Percentiles rank a stretch among this genome's conserved stretches.
Evolutionary conservation across 495 filamentous ascomycete genomes (phyloP).

Genomic region (Penicilliopsis zonata): DNA sequence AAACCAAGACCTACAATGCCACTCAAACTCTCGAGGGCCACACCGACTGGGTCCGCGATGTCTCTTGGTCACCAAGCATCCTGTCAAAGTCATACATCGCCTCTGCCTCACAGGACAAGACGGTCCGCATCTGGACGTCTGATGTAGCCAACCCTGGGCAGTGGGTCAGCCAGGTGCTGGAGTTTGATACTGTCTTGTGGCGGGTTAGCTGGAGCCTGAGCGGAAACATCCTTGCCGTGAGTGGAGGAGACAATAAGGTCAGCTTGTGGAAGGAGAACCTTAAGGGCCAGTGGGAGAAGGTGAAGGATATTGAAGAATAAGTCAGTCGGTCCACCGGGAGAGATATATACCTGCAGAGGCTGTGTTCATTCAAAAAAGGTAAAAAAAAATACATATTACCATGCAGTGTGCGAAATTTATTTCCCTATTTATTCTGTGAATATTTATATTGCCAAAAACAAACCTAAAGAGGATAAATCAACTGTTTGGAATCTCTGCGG

Average conservation of each 20-base stretch:
- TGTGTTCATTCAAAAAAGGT: too few relatives aligned
- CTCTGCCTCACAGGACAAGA: slow-evolving; percentile 88
- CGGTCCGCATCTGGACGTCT: slow-evolving; percentile 90
- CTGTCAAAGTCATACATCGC: slow-evolving; percentile 93
- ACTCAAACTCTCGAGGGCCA: slow-evolving; percentile 59
- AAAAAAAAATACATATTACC: too few relatives aligned
- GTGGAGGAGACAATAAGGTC: slow-evolving; percentile 92
- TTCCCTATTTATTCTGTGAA: too few relatives aligned
- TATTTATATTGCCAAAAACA: slow-evolving; percentile 2
- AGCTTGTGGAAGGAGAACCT: slow-evolving; percentile 52
- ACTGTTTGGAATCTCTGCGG: not conserved
- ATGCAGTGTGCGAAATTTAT: too few relatives aligned
- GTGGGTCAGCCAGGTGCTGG: slow-evolving; percentile 74
- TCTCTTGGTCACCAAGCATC: slow-evolving; percentile 91
- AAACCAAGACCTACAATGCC: slow-evolving; percentile 41
- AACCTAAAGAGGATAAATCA: not conserved
- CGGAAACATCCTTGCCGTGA: slow-evolving; percentile 92
- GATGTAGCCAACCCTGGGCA: slow-evolving; percentile 46
- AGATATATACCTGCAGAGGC: too few relatives aligned
- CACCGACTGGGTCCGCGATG: slow-evolving; percentile 95
- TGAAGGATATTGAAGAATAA: slow-evolving; percentile 94
- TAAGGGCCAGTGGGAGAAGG: slow-evolving; percentile 76
- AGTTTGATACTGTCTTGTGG: slow-evolving; percentile 86
- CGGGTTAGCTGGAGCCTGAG: slow-evolving; percentile 95
- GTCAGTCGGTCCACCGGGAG: too few relatives aligned